These are phyloP conservation scores for Lycium ferocissimum DNA, from an alignment of 257 asterid species.

Conservation along the genomic window DNA sequence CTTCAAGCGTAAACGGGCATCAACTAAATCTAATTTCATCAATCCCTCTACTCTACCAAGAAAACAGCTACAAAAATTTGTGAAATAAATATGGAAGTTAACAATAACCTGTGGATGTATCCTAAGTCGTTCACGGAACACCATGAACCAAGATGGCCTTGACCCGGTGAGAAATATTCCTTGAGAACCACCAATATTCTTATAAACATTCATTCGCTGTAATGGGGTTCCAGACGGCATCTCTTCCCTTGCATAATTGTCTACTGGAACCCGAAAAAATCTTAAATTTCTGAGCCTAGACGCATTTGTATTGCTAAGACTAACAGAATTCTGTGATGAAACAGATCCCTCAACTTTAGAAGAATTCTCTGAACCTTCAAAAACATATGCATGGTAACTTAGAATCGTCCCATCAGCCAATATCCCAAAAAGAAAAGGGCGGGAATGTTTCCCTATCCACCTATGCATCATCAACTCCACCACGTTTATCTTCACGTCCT, in stretches of 20 bases:
- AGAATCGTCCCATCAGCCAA: slow-evolving; percentile 93
- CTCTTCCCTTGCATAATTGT: slow-evolving; percentile 81
- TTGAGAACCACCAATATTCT: slow-evolving; percentile 89
- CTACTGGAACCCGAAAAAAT: slow-evolving; percentile 74
- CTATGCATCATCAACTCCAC: slow-evolving; percentile 93
- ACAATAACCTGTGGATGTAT: slow-evolving; percentile 84
- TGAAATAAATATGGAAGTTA: slow-evolving; percentile 2
- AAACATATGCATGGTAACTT: slow-evolving; percentile 84
- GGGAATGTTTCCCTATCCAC: slow-evolving; percentile 79
- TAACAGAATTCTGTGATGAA: slow-evolving; percentile 49
- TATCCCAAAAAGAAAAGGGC: slow-evolving; percentile 85
- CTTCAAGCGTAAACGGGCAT: not conserved
- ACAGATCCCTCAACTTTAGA: slow-evolving; percentile 57
- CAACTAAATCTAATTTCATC: not conserved
- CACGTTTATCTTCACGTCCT: slow-evolving; percentile 56
- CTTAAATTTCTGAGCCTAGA: slow-evolving; percentile 93
- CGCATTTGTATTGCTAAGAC: slow-evolving; percentile 56
- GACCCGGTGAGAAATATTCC: slow-evolving; percentile 86
- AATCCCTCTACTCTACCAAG: not conserved
- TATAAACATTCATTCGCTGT: slow-evolving; percentile 73
- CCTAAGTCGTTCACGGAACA: slow-evolving; percentile 91
- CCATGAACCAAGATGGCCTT: slow-evolving; percentile 92
- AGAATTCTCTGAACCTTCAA: slow-evolving; percentile 75
- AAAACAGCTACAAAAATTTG: not conserved
- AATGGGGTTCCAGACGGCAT: slow-evolving; percentile 62